Evolutionary conservation across 179 eudicot genomes (phyloP).

Genomic region (Corrigiola litoralis): DNA sequence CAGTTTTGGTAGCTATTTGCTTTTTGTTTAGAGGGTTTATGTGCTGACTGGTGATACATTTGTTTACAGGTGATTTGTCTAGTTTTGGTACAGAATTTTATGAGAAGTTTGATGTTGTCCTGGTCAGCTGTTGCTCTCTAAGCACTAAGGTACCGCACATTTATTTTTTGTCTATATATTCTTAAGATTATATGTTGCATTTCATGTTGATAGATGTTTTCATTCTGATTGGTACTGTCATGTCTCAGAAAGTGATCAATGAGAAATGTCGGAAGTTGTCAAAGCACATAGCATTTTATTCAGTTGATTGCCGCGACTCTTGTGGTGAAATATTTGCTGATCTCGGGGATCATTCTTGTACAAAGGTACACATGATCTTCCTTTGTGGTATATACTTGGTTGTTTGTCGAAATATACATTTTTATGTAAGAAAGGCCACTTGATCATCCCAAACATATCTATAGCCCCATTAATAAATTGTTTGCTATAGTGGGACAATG

Average conservation of each 20-base stretch:
- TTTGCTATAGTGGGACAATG: not conserved
- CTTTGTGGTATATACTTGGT: not conserved
- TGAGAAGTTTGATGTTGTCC: conserved; percentile 80
- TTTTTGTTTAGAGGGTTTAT: not conserved
- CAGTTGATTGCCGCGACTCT: conserved; percentile 84
- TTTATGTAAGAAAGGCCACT: not conserved
- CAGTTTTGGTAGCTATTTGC: not conserved
- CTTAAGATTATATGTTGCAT: not conserved
- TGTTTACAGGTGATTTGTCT: conserved; percentile 64
- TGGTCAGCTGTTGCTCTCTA: conserved; percentile 67
- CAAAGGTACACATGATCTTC: conserved; percentile 41
- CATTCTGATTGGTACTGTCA: not conserved
- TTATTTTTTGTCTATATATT: not conserved
- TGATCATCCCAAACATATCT: no score
- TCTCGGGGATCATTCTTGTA: conserved; percentile 62
- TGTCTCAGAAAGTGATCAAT: conserved; percentile 60
- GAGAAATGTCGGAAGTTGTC: conserved; percentile 75
- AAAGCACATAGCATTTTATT: conserved; percentile 79
- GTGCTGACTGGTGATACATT: not conserved
- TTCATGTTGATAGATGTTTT: not conserved
- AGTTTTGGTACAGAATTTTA: conserved; percentile 54
- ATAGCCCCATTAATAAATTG: no score
- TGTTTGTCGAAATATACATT: not conserved
- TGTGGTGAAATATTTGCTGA: conserved; percentile 98
- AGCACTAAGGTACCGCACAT: conserved; percentile 48